Percentiles rank a stretch among this genome's conserved stretches.
Evolutionary conservation across 768 basidiomycete species (phyloP).

Genomic region (Leccinellum luteum): DNA sequence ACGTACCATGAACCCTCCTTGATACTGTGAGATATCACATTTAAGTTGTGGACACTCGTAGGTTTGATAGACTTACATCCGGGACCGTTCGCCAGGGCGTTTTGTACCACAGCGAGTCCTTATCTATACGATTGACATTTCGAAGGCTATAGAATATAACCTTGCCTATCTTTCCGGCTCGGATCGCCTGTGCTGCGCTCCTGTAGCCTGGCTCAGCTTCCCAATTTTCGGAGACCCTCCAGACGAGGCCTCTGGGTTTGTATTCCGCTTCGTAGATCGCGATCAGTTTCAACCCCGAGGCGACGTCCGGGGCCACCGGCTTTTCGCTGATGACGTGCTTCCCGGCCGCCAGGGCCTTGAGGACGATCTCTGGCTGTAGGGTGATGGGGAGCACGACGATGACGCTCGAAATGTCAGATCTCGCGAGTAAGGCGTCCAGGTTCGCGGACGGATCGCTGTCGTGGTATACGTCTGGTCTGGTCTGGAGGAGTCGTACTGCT

Average conservation of each 20-base stretch:
- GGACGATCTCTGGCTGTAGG: conserved; percentile 64
- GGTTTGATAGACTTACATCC: conserved; percentile 49
- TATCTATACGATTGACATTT: conserved; percentile 51
- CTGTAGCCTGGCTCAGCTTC: conserved; percentile 61
- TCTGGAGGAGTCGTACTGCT: conserved; percentile 40
- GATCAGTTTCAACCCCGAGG: conserved; percentile 61
- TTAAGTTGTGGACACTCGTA: background rate
- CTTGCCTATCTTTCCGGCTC: conserved; percentile 65
- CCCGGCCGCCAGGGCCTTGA: conserved; percentile 63
- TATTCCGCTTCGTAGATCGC: conserved; percentile 61
- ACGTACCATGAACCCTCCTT: conserved; percentile 80
- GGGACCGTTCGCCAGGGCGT: conserved; percentile 84
- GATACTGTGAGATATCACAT: conserved; percentile 45
- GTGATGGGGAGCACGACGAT: conserved; percentile 78
- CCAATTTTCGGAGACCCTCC: conserved; percentile 80
- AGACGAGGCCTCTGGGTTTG: conserved; percentile 66
- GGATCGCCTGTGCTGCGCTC: conserved; percentile 46
- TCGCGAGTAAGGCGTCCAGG: conserved; percentile 62
- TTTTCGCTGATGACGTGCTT: conserved; percentile 92
- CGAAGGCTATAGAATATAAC: conserved; percentile 64
- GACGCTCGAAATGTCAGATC: conserved; percentile 69
- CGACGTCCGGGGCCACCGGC: conserved; percentile 73
- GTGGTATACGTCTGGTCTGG: conserved; percentile 51
- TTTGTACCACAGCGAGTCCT: conserved; percentile 72
- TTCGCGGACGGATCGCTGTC: conserved; percentile 45